These are phyloP conservation scores for Gossypium australe DNA, from an alignment of 345 rosid species.

Conservation along the genomic window DNA sequence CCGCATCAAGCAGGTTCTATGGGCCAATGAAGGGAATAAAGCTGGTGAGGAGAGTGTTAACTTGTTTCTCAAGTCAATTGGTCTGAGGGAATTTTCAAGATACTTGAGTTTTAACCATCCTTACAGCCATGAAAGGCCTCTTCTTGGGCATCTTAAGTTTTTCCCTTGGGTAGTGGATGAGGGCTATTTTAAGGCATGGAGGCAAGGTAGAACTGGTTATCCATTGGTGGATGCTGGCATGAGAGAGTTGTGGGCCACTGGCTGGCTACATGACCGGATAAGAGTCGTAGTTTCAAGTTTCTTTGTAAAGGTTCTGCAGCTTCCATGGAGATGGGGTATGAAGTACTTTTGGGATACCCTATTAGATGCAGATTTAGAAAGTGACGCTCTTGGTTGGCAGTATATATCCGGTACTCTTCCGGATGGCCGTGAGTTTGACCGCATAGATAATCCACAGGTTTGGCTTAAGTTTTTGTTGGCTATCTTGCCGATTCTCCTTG, in stretches of 20 bases:
- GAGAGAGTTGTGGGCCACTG: slow-evolving; percentile 98
- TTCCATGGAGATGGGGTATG: slow-evolving; percentile 99
- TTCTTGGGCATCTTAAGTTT: slow-evolving; percentile 90
- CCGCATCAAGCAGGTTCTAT: slow-evolving; percentile 80
- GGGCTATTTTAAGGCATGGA: slow-evolving; percentile 92
- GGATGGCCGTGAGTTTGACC: slow-evolving; percentile 84
- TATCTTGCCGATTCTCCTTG: not conserved
- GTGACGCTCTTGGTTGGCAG: slow-evolving; percentile 99
- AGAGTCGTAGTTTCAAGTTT: slow-evolving; percentile 95
- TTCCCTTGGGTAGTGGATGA: slow-evolving; percentile 90
- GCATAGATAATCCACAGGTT: slow-evolving; percentile 92
- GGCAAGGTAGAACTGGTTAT: slow-evolving; percentile 98
- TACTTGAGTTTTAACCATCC: slow-evolving; percentile 96
- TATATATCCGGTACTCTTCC: slow-evolving; percentile 93
- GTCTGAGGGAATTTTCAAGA: slow-evolving; percentile 90
- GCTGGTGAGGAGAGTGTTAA: slow-evolving; percentile 95
- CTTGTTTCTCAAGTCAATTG: slow-evolving; percentile 91
- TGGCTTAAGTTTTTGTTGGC: slow-evolving; percentile 4
- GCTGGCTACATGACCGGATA: slow-evolving; percentile 97
- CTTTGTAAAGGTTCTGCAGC: slow-evolving; percentile 91
- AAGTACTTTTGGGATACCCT: slow-evolving; percentile 99
- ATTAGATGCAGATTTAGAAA: slow-evolving; percentile 91
- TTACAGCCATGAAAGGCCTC: slow-evolving; percentile 82
- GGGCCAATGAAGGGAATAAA: slow-evolving; percentile 93
- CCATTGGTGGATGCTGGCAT: slow-evolving; percentile 98